Base-by-base conservation (phyloP, 2,329 filamentous ascomycete species). In the Dactylellina sp. region DNA sequence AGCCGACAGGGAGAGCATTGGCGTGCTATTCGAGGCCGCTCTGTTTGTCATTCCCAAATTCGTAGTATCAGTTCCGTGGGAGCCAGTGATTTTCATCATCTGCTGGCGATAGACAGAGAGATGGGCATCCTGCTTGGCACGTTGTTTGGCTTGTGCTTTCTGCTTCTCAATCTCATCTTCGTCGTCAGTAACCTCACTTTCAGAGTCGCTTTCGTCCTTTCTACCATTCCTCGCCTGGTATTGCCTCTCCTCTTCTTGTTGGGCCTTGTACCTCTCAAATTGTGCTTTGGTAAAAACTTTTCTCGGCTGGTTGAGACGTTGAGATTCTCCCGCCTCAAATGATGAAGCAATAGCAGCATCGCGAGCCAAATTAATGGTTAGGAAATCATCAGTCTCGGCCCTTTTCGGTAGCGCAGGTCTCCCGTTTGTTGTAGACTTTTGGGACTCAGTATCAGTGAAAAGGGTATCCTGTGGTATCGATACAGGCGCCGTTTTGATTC, bases 1-100 rank as follows among this genome's bases (percentile, higher is more conserved):
- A 44, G 59, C 82, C 81, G 66, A 80, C 75, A 76, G 76, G 71
- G 57, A 79, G 80, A 75, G 80, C 81, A 77, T 82, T 81, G 61
- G 80, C 76, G 46, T 82, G 80, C 75, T 80, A 80, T 71, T 81
- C 79, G 37, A 81, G 78, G 16, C 80, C 16, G 80, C 77, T 16
- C 80, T 81, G 57, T 77, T 76, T 22, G 70, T 78, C 75, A 65
- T 81, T 44, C 75, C 75, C 6, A 75, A 64, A 47, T 76, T 75
- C 18, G 77, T 75, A 28, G 75, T 75, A 40, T 78, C 76, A 20
- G 75, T 75, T 6, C 71, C 76, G 25, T 78, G 75, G 2, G 76
- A 91, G 52, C 93, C 93, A 0, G 92, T 96, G 28, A 95, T 90
- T 82, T 96, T 96, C 91, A 94, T 96, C 93, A 96, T 97, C 81